phyloP scores from a whole-genome alignment of 305 asterid species.

The Fraxinus velutina region DNA sequence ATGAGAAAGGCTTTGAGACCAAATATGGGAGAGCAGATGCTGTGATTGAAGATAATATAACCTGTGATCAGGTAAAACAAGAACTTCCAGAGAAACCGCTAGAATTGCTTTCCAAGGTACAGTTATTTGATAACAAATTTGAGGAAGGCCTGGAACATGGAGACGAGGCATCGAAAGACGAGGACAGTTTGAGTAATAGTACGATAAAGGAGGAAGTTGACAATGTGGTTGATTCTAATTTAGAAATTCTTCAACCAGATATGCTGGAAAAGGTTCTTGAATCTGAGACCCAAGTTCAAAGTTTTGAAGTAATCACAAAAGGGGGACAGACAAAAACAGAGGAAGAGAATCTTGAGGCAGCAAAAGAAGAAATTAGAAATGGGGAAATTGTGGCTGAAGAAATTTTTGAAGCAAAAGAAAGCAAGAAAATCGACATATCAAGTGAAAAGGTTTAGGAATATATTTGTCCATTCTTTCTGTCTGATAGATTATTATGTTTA shows the following conservation, averaged over 20 bases:
- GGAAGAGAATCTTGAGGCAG: constrained; percentile 28
- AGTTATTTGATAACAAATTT: neutral
- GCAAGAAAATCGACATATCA: constrained; percentile 16
- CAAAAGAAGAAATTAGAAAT: constrained; percentile 17
- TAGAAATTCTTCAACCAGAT: constrained; percentile 8
- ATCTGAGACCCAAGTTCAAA: constrained; percentile 27
- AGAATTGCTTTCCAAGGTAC: neutral
- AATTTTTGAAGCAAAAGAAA: constrained; percentile 20
- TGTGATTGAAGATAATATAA: constrained; percentile 9
- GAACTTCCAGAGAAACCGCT: neutral
- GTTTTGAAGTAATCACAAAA: constrained; percentile 20
- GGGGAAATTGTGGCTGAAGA: constrained; percentile 24
- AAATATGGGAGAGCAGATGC: constrained; percentile 6
- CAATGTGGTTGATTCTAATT: neutral
- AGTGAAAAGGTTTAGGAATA: constrained; percentile 35
- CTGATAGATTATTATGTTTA: neutral
- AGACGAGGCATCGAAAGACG: constrained; percentile 11
- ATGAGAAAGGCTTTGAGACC: neutral
- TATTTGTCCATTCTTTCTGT: constrained; percentile 17
- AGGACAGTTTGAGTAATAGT: neutral
- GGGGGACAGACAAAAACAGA: constrained; percentile 26
- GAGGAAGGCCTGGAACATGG: constrained; percentile 7
- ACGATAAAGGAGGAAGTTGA: constrained; percentile 12
- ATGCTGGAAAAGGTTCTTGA: constrained; percentile 23
- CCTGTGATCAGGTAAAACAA: neutral